Evolutionary conservation across 306 rosid genomes (phyloP).

Genomic region (Corylus avellana): DNA sequence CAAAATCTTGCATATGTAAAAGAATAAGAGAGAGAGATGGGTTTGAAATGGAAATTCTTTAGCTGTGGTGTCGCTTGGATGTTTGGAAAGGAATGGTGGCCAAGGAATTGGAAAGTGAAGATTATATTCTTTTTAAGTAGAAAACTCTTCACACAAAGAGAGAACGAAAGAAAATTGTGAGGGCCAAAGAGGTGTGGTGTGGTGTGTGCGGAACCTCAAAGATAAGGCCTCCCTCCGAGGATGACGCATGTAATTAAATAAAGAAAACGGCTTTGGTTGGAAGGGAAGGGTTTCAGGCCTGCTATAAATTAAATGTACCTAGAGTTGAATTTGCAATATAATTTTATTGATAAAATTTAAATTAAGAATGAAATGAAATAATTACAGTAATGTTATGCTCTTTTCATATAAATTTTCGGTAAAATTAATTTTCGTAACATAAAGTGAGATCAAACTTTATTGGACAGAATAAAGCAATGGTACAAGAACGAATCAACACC

Average conservation of each 20-base stretch:
- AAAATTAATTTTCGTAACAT: no score
- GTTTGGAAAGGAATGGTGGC: conserved; percentile 39
- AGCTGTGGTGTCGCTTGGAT: conserved; percentile 18
- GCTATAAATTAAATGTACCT: no score
- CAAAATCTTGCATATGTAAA: conserved; percentile 28
- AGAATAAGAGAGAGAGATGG: background rate
- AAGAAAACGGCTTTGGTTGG: no score
- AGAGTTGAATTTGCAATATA: no score
- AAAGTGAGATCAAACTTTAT: no score
- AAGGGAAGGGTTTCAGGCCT: no score
- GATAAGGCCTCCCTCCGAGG: background rate
- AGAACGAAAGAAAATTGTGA: conserved; percentile 6
- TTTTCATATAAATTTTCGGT: no score
- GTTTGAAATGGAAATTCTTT: background rate
- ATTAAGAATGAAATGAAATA: no score
- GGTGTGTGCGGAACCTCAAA: background rate
- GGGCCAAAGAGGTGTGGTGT: background rate
- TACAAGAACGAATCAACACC: no score
- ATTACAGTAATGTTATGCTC: no score
- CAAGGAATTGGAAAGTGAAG: conserved; percentile 41
- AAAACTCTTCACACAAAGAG: conserved; percentile 12
- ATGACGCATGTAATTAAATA: background rate
- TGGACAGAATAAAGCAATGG: no score
- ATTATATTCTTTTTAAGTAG: conserved; percentile 45
- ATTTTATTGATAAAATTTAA: no score